Evolutionary conservation across 2,329 filamentous ascomycete genomes (phyloP), one percentile per base, ranked within the genome.

Genomic region (Penicillium italicum): DNA sequence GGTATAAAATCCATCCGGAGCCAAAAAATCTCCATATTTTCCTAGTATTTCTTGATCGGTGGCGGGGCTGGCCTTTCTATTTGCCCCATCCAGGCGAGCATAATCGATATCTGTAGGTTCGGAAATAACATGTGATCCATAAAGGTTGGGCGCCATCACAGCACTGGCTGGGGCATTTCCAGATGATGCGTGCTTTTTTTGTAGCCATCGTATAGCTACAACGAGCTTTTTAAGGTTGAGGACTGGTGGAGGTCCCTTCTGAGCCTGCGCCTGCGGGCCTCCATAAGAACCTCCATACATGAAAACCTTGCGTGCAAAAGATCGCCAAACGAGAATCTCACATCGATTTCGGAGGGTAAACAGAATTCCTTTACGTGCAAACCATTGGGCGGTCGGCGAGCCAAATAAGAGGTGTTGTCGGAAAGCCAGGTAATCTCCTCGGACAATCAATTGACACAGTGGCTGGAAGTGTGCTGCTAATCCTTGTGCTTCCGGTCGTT

Each of bases 271-370:
- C 38, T 68, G 66, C 7, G 64, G 64, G 43, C 75, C 79, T 1
- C 87, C 87, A 38, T 85, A 84, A n/a, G 85, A 82, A 60, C 92
- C 94, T 16, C 85, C 89, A 12, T 94, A 79, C 10, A 93, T 75
- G 71, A 96, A 97, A 0, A 87, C 85, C 62, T 86, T 87, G 30
- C 91, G 84, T 18, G 88, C 84, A 7, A 97, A 81, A 1, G 88
- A 89, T 14, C 93, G 85, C 91, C 91, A 96, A 12, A 96, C 83
- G 2, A 95, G 79, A 1, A 90, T 85, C 53, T 94, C 88, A 55
- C 92, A 87, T 50, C 90, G 84, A 66, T 90, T 89, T 3, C 85
- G 82, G 11, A 97, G 78, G 14, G 88, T 85, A 6, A 96, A 80
- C 22, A 95, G 82, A 26, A 96, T 81, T 1, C 89, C 87, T 69